Evolutionary conservation across 768 basidiomycete species (phyloP).

Genomic region (Mycena vitilis): DNA sequence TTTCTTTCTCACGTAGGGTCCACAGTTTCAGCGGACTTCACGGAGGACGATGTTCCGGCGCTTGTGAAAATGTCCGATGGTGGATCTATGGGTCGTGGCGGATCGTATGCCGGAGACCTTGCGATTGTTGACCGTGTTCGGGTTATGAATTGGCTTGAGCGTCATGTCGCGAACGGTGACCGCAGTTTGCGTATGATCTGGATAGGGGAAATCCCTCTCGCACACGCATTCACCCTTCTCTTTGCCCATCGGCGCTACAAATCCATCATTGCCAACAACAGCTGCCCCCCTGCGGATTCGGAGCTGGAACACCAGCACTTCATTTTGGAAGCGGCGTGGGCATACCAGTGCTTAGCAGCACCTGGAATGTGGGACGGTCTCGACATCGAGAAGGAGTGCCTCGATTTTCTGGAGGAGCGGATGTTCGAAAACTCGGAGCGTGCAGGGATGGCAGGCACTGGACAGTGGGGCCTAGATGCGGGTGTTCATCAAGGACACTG

Average conservation of each 20-base stretch:
- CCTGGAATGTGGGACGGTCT: constrained; percentile 1
- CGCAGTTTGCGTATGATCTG: background rate
- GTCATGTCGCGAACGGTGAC: background rate
- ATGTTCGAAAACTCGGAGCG: constrained; percentile 28
- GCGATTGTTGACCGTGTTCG: background rate
- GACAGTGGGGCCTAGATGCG: constrained; percentile 42
- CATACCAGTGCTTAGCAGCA: background rate
- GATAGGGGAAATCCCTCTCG: constrained; percentile 1
- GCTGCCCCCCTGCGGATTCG: background rate
- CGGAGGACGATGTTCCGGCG: background rate
- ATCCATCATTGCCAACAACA: background rate
- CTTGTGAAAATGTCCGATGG: background rate
- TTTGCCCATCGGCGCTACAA: constrained; percentile 3
- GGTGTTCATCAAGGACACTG: constrained; percentile 39
- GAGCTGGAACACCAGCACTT: background rate
- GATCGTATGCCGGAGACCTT: background rate
- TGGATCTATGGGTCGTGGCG: background rate
- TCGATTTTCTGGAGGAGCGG: constrained; percentile 9
- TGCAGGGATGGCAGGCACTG: constrained; percentile 38
- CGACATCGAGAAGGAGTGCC: constrained; percentile 9
- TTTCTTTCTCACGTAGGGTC: too few species aligned
- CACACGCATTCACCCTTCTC: constrained; percentile 15
- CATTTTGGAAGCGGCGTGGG: background rate
- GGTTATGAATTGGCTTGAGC: constrained; percentile 13
- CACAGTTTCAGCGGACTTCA: background rate